Conservation (phyloP, 2,329 filamentous ascomycete genomes). For the Verticillium klebahnii region DNA sequence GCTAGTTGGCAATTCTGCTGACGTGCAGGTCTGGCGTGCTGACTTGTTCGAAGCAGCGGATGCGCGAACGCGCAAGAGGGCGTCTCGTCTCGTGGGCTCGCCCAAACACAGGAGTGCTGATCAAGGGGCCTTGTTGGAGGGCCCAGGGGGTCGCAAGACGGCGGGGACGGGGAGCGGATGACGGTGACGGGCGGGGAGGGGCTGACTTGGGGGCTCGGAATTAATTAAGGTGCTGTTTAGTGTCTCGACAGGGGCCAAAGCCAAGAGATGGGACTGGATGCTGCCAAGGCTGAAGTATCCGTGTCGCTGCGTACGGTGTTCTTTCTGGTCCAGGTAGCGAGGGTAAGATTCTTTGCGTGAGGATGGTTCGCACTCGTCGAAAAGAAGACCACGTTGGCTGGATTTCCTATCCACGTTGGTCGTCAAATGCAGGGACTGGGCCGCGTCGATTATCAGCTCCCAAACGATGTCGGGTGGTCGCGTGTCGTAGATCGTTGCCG, state of each 20-base stretch:
- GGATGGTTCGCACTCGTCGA: no score
- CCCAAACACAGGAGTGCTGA: not conserved
- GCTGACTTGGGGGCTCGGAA: not conserved
- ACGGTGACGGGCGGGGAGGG: not conserved
- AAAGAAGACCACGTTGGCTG: no score
- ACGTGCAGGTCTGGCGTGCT: not conserved
- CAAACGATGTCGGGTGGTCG: not conserved
- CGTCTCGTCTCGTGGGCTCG: not conserved
- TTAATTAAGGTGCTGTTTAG: conserved; percentile 3
- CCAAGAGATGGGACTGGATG: conserved; percentile 3
- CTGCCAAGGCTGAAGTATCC: not conserved
- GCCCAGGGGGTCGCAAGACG: not conserved
- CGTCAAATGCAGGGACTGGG: no score
- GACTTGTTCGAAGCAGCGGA: not conserved
- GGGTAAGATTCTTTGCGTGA: not conserved
- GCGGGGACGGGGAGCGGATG: not conserved
- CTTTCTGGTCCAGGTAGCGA: not conserved
- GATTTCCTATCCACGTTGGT: not conserved
- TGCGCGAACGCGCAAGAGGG: not conserved
- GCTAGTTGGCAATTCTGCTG: not conserved
- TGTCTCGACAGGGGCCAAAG: not conserved
- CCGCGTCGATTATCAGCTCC: not conserved
- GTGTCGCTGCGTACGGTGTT: not conserved
- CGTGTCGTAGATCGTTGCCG: not conserved
- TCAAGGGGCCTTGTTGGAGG: not conserved